phyloP scores from a whole-genome alignment of 345 rosid genomes.

The Salix suchowensis region DNA sequence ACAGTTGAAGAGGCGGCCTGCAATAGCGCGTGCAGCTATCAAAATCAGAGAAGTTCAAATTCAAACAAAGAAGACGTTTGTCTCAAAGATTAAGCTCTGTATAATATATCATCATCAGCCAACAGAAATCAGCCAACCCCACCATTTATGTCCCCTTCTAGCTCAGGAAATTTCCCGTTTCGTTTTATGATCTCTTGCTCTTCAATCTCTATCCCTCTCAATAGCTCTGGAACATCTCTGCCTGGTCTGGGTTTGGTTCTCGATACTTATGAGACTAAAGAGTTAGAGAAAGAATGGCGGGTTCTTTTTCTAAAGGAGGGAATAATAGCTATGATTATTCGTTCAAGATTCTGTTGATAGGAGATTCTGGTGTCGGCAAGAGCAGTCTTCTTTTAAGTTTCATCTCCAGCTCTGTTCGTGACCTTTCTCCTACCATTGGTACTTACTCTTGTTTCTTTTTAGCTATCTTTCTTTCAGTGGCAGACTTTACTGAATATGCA shows the following conservation, averaged over 20 bases:
- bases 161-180: constrained; percentile 26
- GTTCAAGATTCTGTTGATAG: constrained; percentile 84
- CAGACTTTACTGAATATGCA: background rate
- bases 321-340: constrained; percentile 68
- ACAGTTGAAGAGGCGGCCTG: constrained; percentile 4
- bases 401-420: constrained; percentile 62
- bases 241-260: background rate
- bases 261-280: background rate
- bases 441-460: constrained; percentile 1
- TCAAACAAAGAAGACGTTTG: constrained; percentile 14
- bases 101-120: constrained; percentile 1
- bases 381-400: constrained; percentile 83
- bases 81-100: constrained; percentile 2
- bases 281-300: constrained; percentile 1
- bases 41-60: background rate
- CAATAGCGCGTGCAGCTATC: constrained; percentile 14
- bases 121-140: constrained; percentile 28
- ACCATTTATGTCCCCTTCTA: constrained; percentile 12
- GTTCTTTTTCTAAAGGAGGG: constrained; percentile 42
- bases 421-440: constrained; percentile 92
- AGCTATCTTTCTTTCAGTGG: background rate
- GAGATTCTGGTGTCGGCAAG: constrained; percentile 98
- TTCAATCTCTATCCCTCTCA: background rate
- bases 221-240: background rate
- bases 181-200: background rate